Evolutionary conservation across 257 asterid species (phyloP).

Genomic region (Fraxinus quadrangulata): DNA sequence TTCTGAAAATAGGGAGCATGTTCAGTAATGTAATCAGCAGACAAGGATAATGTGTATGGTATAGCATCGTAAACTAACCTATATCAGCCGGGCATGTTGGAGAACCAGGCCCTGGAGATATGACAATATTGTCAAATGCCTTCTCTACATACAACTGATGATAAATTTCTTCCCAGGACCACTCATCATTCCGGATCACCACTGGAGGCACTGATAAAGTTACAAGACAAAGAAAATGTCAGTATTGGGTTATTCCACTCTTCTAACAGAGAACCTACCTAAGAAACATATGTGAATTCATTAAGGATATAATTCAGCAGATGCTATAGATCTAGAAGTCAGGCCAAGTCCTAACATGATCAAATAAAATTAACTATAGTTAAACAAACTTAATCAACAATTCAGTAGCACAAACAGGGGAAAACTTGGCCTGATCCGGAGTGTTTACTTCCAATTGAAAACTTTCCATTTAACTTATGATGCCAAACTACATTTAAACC

Average conservation of each 20-base stretch:
- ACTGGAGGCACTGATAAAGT: constrained; percentile 81
- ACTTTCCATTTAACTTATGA: not conserved
- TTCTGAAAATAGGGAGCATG: not conserved
- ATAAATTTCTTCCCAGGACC: constrained; percentile 87
- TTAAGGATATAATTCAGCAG: not conserved
- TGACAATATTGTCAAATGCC: constrained; percentile 89
- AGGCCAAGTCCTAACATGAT: not conserved
- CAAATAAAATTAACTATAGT: not conserved
- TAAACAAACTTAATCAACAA: not conserved
- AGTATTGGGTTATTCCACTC: constrained; percentile 14
- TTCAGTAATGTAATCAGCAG: not conserved
- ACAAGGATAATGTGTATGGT: not conserved
- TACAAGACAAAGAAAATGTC: constrained; percentile 22
- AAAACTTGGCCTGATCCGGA: not conserved
- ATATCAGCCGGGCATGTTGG: constrained; percentile 86
- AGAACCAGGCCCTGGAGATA: constrained; percentile 99
- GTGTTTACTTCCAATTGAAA: not conserved
- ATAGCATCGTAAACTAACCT: constrained; percentile 46
- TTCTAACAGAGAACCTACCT: not conserved
- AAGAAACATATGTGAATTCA: not conserved
- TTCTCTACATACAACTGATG: constrained; percentile 71
- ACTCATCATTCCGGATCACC: constrained; percentile 89
- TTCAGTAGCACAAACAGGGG: not conserved
- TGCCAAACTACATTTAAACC: not conserved
- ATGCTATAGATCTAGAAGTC: not conserved